Percentiles rank a stretch among this genome's conserved stretches.
Conservation (phyloP, 2,329 filamentous ascomycete species). For the Coleophoma eucalyptorum region DNA sequence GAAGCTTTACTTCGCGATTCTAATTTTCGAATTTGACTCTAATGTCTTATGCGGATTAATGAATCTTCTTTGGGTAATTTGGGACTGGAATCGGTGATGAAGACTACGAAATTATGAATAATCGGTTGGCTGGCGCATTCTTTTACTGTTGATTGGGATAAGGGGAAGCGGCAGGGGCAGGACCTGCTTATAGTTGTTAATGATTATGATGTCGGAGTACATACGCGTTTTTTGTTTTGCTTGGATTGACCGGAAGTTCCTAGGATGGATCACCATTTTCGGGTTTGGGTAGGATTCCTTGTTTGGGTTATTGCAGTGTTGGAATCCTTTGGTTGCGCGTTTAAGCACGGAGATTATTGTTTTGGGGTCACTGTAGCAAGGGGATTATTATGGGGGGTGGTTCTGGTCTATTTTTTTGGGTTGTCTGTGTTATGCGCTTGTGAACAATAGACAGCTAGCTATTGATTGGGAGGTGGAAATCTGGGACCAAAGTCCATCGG, state of each 20-base stretch:
- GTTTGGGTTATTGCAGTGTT: too few relatives aligned
- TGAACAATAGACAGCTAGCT: too few relatives aligned
- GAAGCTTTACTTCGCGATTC: slow-evolving; percentile 28
- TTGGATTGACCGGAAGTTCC: not conserved
- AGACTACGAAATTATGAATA: slow-evolving; percentile 14
- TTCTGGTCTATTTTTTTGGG: too few relatives aligned
- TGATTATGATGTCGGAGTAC: slow-evolving; percentile 7
- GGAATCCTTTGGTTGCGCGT: too few relatives aligned
- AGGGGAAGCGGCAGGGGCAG: not conserved
- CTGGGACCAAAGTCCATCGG: too few relatives aligned
- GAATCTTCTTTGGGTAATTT: slow-evolving; percentile 5
- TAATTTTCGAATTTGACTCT: slow-evolving; percentile 10
- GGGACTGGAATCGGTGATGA: slow-evolving; percentile 6
- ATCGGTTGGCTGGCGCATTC: not conserved
- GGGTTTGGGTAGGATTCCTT: too few relatives aligned
- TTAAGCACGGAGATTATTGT: too few relatives aligned
- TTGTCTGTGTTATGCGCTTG: too few relatives aligned
- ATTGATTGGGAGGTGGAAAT: too few relatives aligned
- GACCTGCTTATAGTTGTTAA: slow-evolving; percentile 3
- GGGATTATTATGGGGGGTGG: too few relatives aligned
- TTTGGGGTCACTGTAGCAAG: too few relatives aligned
- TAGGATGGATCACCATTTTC: too few relatives aligned
- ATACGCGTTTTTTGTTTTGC: not conserved
- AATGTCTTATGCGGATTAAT: not conserved
- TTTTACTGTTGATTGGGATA: not conserved